Base-by-base conservation (phyloP, 108 stramenopile species). In the Cyclotella baltica region DNA sequence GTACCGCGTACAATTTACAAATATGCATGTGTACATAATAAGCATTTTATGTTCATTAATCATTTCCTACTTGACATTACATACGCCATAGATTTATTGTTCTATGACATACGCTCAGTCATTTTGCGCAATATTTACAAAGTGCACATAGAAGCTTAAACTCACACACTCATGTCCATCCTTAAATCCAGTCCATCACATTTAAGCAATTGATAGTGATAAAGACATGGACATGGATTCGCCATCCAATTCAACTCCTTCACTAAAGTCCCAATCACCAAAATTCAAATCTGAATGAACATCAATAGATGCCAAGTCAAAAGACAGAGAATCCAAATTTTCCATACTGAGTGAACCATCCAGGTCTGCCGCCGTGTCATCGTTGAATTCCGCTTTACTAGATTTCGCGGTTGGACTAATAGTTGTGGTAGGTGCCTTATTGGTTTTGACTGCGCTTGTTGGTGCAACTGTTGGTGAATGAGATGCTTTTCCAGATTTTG, bases 321-420 rank as follows among this genome's bases (percentile, higher is more conserved):
- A 20, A 1, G 59, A 61, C 31, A 61, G 15, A 34, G 59, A 61
- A 34, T 61, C 59, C 20, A 15, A 30, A 0, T 13, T 33, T 15
- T 34, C 33, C 59, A 61, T 61, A 34, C 59, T 61, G 1, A 61
- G 30, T 33, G 59, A 61, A 4, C 13, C 11, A n/a, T n/a, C n/a
- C n/a, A n/a, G n/a, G n/a, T n/a, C n/a, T n/a, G n/a, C n/a, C n/a
- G n/a, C n/a, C n/a, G n/a, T n/a, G n/a, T n/a, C n/a, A n/a, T n/a
- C n/a, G n/a, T n/a, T n/a, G n/a, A n/a, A n/a, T n/a, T n/a, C 59
- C 1, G 59, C 59, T n/a, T 61, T 61, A 11, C 59, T 61, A 13
- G 59, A 43, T 13, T 43, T 48, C 6, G 18, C n/a, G 2, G 47
- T 48, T 34, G 31, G 31, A 0, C 13, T n/a, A 61, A 33, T n/a